phyloP scores from a whole-genome alignment of 768 basidiomycete species.

The Boletus patriciae region DNA sequence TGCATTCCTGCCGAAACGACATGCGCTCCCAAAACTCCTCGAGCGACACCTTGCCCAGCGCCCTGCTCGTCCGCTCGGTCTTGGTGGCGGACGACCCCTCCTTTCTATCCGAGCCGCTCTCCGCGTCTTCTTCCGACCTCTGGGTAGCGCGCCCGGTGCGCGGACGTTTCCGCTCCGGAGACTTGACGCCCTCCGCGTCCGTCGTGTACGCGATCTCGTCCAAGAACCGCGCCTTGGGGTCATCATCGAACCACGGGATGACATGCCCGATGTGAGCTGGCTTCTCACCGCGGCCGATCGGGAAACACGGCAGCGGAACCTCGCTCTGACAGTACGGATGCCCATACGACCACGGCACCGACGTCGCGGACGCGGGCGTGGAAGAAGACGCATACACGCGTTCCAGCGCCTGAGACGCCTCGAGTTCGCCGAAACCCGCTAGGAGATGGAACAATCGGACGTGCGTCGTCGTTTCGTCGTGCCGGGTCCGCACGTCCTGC shows the following conservation, averaged over 20 bases:
- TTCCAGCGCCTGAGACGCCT: slow-evolving; percentile 61
- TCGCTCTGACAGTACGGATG: slow-evolving; percentile 65
- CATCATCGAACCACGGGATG: slow-evolving; percentile 94
- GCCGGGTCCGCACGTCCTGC: slow-evolving; percentile 33
- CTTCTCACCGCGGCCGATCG: slow-evolving; percentile 37
- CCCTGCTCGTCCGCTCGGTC: slow-evolving; percentile 47
- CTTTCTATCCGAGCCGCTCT: slow-evolving; percentile 30
- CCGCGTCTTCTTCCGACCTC: slow-evolving; percentile 22
- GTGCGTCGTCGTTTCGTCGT: not conserved
- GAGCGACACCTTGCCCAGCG: slow-evolving; percentile 56
- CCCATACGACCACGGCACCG: slow-evolving; percentile 64
- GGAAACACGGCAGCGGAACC: slow-evolving; percentile 45
- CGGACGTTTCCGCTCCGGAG: slow-evolving; percentile 61
- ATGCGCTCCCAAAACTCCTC: slow-evolving; percentile 98
- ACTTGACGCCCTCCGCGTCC: slow-evolving; percentile 55
- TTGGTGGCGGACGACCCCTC: slow-evolving; percentile 17
- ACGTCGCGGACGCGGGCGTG: slow-evolving; percentile 15
- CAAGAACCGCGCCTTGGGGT: slow-evolving; percentile 92
- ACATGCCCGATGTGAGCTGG: slow-evolving; percentile 55
- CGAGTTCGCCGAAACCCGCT: slow-evolving; percentile 66
- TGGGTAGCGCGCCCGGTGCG: slow-evolving; percentile 29
- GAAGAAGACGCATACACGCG: slow-evolving; percentile 29
- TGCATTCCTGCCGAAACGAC: slow-evolving; percentile 94
- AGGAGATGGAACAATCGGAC: slow-evolving; percentile 58
- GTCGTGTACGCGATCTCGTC: slow-evolving; percentile 83